phyloP scores from a whole-genome alignment of 2,329 filamentous ascomycete genomes.

The Aspergillus ustus region DNA sequence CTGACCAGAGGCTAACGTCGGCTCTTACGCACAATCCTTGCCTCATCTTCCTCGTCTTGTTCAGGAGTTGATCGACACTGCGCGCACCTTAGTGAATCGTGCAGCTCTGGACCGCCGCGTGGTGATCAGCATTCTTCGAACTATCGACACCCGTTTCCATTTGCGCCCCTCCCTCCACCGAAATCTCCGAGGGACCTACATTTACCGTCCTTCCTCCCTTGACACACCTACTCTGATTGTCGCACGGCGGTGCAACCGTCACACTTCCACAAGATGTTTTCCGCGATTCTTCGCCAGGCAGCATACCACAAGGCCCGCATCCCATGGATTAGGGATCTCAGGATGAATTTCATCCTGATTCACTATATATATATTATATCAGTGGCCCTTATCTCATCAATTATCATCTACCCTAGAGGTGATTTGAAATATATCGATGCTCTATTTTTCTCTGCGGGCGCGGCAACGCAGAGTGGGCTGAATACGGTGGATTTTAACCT shows the following conservation, averaged over 20 bases:
- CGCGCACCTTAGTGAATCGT: neutral
- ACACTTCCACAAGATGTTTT: conserved; percentile 33
- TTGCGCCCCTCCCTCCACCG: conserved; percentile 1
- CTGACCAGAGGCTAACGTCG: conserved; percentile 13
- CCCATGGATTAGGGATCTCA: conserved; percentile 42
- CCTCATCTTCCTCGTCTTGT: neutral
- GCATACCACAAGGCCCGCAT: conserved; percentile 37
- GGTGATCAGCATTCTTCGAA: conserved; percentile 17
- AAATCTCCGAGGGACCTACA: conserved; percentile 13
- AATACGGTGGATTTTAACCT: conserved; percentile 74
- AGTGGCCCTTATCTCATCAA: conserved; percentile 72
- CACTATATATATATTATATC: conserved; percentile 77
- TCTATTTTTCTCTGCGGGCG: conserved; percentile 82
- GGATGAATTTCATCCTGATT: conserved; percentile 52
- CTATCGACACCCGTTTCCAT: neutral
- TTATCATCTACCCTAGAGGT: conserved; percentile 72
- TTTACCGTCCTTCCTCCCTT: conserved; percentile 8
- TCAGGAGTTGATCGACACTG: conserved; percentile 10
- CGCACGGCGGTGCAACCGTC: conserved; percentile 19
- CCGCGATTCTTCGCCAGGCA: conserved; percentile 27
- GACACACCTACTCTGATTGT: neutral
- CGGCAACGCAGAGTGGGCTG: conserved; percentile 88
- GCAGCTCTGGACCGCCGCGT: conserved; percentile 7
- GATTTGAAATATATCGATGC: conserved; percentile 80
- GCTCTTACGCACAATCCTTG: neutral